Evolutionary conservation across 352 stramenopile genomes (phyloP), one percentile per base, ranked within the genome.

Genomic region (Phytopythium boreale): DNA sequence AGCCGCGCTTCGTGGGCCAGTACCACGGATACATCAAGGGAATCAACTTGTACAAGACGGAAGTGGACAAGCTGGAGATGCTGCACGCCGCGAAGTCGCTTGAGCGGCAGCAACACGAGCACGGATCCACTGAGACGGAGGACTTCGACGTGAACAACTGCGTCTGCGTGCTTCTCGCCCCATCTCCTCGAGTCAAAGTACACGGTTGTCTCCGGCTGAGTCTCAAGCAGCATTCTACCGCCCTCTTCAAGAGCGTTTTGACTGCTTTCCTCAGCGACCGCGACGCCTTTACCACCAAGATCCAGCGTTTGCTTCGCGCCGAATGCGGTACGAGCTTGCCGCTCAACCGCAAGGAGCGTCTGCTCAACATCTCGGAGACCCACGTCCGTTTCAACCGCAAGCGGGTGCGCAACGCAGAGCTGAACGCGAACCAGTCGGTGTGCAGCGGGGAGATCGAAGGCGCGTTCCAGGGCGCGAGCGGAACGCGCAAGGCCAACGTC

Each of bases 11-110:
- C 22, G 34, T 89, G 14, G 79, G 78, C 2, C 79, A 88, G 61
- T 88, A 77, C 34, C 83, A 92, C 44, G 83, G 83, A 5, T 92
- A 74, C 47, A 52, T 79, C 17, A 69, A 71, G 7, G 74, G 77
- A 0, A 50, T 52, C 2, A 61, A 66, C 14, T 68, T 89, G n/a
- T 64, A 52, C 9, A 59, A 72, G 19, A 29, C 53, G 2, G 79
- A 90, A 47, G 52, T 43, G n/a, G 22, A 44, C 0, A 81, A 74
- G 20, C 63, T 89, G 0, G 56, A 64, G 34, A 36, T 74, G 27
- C 61, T 88, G n/a, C 68, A 81, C 36, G 56, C 26, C 29, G 68
- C 72, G 0, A 56, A 26, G 24, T 41, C 59, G 36, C 22, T 51
- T 20, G 20, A 34, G 58, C 41, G 44, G 22, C 22, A 55, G 24